phyloP scores from a whole-genome alignment of 2,329 filamentous ascomycete species.

The Diaporthe destruens region DNA sequence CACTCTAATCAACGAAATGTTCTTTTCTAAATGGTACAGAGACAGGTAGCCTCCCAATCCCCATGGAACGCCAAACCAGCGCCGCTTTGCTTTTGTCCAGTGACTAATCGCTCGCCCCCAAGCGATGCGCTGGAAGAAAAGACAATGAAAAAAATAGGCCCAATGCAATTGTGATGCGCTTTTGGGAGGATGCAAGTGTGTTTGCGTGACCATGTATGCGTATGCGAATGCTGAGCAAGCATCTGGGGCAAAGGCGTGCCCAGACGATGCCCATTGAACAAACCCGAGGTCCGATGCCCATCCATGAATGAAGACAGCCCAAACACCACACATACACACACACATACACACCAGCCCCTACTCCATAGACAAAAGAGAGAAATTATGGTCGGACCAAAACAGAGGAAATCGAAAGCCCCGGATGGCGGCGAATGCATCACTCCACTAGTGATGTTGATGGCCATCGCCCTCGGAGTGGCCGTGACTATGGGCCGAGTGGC shows the following conservation, averaged over 20 bases:
- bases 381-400: constrained; percentile 21
- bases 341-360: not conserved
- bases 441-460: constrained; percentile 46
- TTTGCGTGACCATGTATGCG: not conserved
- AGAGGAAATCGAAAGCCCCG: constrained; percentile 36
- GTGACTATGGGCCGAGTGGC: constrained; percentile 48
- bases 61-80: constrained; percentile 10
- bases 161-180: constrained; percentile 24
- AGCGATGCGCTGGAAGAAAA: constrained; percentile 4
- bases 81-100: not conserved
- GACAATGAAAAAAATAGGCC: not conserved
- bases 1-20: constrained; percentile 3
- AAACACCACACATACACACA: not conserved
- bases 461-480: constrained; percentile 51
- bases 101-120: not conserved
- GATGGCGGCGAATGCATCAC: not conserved
- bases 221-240: not conserved
- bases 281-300: not conserved
- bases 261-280: not conserved
- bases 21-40: constrained; percentile 29
- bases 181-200: constrained; percentile 13
- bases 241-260: not conserved
- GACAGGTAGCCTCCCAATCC: not conserved
- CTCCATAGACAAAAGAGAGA: not conserved
- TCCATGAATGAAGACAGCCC: not conserved